Conservation (phyloP, 129 eudicot species). For the Logfia minima region DNA sequence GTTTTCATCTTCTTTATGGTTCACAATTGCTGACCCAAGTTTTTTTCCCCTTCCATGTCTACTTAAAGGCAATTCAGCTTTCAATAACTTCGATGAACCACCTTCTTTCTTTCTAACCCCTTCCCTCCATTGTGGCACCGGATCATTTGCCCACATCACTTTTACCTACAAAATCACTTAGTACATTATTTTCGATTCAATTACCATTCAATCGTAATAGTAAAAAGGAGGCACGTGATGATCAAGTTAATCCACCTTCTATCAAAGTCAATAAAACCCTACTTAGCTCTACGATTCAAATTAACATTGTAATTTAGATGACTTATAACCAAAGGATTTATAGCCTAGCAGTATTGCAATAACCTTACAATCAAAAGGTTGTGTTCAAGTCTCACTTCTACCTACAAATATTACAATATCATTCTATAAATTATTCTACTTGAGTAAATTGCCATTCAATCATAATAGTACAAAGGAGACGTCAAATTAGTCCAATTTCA, state of each 20-base stretch:
- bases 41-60: conserved; percentile 80
- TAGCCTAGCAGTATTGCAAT: no score
- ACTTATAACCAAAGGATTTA: no score
- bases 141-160: conserved; percentile 79
- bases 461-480: background rate
- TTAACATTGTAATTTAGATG: no score
- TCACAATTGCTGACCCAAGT: conserved; percentile 74
- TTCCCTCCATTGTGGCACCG: conserved; percentile 67
- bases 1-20: conserved; percentile 56
- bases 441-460: background rate
- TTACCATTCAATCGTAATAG: no score
- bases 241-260: no score
- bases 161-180: conserved; percentile 47
- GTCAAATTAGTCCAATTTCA: conserved; percentile 1
- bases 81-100: conserved; percentile 61
- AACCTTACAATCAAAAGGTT: no score
- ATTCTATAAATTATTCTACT: background rate
- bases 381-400: no score
- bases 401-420: background rate
- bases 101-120: conserved; percentile 53
- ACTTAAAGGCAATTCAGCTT: conserved; percentile 76
- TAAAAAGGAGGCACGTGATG: no score
- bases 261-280: no score
- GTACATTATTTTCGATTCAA: background rate
- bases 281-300: no score